Conservation (phyloP, 2,329 filamentous ascomycete species). For the Penicillium digitatum region DNA sequence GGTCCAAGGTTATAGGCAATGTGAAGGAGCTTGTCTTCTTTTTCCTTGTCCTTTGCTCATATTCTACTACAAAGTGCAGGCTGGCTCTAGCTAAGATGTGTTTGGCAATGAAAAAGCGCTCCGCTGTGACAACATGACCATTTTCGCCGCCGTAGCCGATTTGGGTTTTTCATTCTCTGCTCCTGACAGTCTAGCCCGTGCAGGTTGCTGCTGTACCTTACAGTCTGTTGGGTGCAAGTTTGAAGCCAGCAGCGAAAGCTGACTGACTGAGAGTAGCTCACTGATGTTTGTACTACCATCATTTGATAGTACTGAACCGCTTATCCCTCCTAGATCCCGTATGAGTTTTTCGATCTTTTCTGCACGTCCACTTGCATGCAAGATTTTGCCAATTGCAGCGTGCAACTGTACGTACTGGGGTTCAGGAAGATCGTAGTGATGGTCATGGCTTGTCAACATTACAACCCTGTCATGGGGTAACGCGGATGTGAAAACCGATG, state of each 20-base stretch:
- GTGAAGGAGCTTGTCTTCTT: not conserved
- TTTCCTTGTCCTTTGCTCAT: not conserved
- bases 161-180: not conserved
- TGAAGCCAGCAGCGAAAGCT: not conserved
- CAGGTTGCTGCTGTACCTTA: not conserved
- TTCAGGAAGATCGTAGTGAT: not conserved
- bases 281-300: constrained; percentile 4
- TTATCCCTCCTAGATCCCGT: not conserved
- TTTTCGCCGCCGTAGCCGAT: too few relatives aligned
- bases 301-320: not conserved
- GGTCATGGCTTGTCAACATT: not conserved
- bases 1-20: not conserved
- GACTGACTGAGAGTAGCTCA: not conserved
- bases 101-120: too few relatives aligned
- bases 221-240: not conserved
- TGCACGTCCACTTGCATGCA: not conserved
- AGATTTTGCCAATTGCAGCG: constrained; percentile 2
- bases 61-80: too few relatives aligned
- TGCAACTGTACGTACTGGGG: not conserved
- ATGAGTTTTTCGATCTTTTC: constrained; percentile 1
- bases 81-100: too few relatives aligned
- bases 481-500: not conserved
- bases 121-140: too few relatives aligned
- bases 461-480: not conserved
- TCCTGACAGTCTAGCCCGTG: not conserved